Evolutionary conservation across 176 grass and related monocot genomes (phyloP), one percentile per base, ranked within the genome.

Genomic region (Cenchrus purpureus): DNA sequence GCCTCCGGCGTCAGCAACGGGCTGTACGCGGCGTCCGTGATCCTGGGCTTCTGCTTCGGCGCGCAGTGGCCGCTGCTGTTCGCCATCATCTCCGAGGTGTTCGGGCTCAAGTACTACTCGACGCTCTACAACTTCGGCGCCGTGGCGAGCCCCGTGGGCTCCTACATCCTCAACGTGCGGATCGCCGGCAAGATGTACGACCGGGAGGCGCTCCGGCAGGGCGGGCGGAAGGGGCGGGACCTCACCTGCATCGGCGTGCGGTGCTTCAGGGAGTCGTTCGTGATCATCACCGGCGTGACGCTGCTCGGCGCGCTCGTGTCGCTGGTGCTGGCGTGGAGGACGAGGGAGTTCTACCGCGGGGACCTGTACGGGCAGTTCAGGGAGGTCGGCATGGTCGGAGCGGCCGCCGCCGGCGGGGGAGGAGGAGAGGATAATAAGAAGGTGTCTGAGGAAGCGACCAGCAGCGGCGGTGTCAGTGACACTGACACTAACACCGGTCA

Each of bases 91-190:
- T 97, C 91, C 3, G 91, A 97, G 88, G 79, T 97, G 15, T 97
- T 97, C 87, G 94, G 94, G 4, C 87, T 97, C 71, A 97, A 92
- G 82, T 97, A 97, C 91, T 97, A 94, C 91, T 93, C 94, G 19
- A 97, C 94, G 85, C 87, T 97, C 81, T 97, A 94, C 89, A 97
- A 94, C 90, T 91, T 97, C 69, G 89, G 89, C 51, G 87, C 79
- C 8, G 90, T 97, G 12, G 91, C 91, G 13, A 94, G 87, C 76
- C 94, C 94, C 22, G 87, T 97, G 0, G 91, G 91, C 0, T 88
- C 87, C 1, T 97, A 97, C 87, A 53, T 97, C 31, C 81, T 97
- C 34, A 97, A 92, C 70, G 91, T 97, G 14, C 74, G 78, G 20
- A 34, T 94, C 76, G 65, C 87, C 0, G 91, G 87, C 0, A 54